Percentiles rank a stretch among this genome's conserved stretches.
Conservation (phyloP, 164 flowering plant genomes). For the Liquidambar formosana region DNA sequence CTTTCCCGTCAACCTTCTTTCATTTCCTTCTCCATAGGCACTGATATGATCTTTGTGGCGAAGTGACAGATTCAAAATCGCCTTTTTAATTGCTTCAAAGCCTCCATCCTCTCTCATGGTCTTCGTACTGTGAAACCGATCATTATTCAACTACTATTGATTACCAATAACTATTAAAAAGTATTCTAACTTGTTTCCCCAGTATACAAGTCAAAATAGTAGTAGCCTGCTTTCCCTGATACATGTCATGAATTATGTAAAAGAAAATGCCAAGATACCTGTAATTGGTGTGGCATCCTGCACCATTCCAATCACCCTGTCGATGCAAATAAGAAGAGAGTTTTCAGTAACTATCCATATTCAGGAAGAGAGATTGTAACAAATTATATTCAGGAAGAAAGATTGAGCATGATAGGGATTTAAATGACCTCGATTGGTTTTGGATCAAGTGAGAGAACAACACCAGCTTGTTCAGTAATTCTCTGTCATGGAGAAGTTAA, state of each 20-base stretch:
- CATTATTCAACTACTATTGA: neutral
- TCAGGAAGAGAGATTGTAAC: neutral
- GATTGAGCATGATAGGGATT: neutral
- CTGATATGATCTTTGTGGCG: slow-evolving; percentile 92
- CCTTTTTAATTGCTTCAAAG: slow-evolving; percentile 87
- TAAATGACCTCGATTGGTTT: slow-evolving; percentile 86
- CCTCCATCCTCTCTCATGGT: slow-evolving; percentile 98
- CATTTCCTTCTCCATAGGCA: slow-evolving; percentile 99
- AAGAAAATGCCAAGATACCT: slow-evolving; percentile 44
- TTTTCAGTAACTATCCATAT: neutral
- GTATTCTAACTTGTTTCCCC: no score
- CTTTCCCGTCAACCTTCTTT: slow-evolving; percentile 93
- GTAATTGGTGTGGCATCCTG: slow-evolving; percentile 96
- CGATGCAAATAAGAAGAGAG: neutral
- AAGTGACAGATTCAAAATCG: slow-evolving; percentile 87
- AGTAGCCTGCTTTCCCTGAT: no score
- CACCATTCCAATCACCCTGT: slow-evolving; percentile 99
- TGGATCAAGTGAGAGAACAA: slow-evolving; percentile 93
- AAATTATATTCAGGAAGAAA: neutral
- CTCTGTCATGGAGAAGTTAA: no score
- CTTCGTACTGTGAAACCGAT: slow-evolving; percentile 58
- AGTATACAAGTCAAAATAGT: no score
- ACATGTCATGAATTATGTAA: no score
- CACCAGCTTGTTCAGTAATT: slow-evolving; percentile 98
- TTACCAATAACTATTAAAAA: neutral